phyloP scores from a whole-genome alignment of 495 filamentous ascomycete species.

The Penicillium ochrochloron region DNA sequence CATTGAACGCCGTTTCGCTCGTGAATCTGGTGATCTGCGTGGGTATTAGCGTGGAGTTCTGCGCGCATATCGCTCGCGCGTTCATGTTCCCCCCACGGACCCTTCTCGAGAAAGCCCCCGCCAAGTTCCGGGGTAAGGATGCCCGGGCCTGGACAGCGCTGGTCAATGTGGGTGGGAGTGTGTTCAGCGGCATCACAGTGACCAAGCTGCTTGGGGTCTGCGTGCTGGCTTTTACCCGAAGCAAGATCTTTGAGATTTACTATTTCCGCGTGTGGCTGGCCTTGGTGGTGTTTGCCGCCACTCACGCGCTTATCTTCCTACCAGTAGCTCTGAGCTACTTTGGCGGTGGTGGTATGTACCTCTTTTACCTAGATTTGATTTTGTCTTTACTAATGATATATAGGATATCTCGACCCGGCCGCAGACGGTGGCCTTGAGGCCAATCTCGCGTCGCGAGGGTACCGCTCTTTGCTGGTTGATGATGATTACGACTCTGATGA shows the following conservation, averaged over 20 bases:
- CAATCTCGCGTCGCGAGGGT: slow-evolving; percentile 65
- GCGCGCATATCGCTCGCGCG: slow-evolving; percentile 92
- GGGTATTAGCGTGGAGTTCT: slow-evolving; percentile 95
- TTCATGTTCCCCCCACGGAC: slow-evolving; percentile 87
- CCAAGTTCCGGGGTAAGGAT: slow-evolving; percentile 73
- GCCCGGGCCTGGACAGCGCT: slow-evolving; percentile 89
- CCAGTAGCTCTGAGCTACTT: slow-evolving; percentile 86
- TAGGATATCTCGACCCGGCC: slow-evolving; percentile 83
- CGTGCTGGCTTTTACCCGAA: slow-evolving; percentile 90
- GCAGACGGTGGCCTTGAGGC: slow-evolving; percentile 83
- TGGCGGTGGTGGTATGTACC: slow-evolving; percentile 74
- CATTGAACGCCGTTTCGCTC: slow-evolving; percentile 94
- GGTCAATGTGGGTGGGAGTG: slow-evolving; percentile 89
- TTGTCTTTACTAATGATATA: slow-evolving; percentile 15
- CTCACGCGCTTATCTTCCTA: slow-evolving; percentile 87
- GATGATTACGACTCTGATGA: slow-evolving; percentile 59
- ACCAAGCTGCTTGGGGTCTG: slow-evolving; percentile 93
- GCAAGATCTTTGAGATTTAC: slow-evolving; percentile 99
- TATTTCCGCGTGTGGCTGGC: slow-evolving; percentile 97
- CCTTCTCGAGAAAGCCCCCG: slow-evolving; percentile 72
- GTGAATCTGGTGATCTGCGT: slow-evolving; percentile 97
- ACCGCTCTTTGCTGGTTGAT: slow-evolving; percentile 54
- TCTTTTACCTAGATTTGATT: slow-evolving; percentile 2
- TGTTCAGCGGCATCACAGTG: slow-evolving; percentile 94
- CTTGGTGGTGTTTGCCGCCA: slow-evolving; percentile 84